phyloP scores from a whole-genome alignment of 345 rosid species.

The Salix caprea region DNA sequence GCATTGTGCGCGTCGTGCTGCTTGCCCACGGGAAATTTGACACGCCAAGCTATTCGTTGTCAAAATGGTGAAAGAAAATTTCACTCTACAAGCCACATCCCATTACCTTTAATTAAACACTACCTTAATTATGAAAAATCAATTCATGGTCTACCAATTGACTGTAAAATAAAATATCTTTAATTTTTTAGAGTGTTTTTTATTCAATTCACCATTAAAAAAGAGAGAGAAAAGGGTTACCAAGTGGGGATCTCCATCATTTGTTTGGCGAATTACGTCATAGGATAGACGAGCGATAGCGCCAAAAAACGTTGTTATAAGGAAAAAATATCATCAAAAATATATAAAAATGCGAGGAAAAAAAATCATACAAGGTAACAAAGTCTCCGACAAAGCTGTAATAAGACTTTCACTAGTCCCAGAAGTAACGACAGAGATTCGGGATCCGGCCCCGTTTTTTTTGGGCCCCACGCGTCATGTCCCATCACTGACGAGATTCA shows the following conservation, averaged over 20 bases:
- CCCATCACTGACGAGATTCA: constrained; percentile 22
- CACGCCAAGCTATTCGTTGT: neutral
- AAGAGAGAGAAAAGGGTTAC: no score
- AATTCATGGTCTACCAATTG: no score
- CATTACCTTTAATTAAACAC: no score
- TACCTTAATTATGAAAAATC: no score
- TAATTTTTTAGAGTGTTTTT: no score
- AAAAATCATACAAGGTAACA: neutral
- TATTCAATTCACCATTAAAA: no score
- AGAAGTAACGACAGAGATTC: constrained; percentile 45
- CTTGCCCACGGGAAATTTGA: neutral
- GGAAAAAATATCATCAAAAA: neutral
- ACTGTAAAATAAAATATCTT: no score
- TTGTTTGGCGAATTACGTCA: no score
- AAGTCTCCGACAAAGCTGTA: constrained; percentile 1
- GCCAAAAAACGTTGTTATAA: neutral
- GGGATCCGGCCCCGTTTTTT: constrained; percentile 9
- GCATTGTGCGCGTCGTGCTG: no score
- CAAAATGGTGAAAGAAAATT: neutral
- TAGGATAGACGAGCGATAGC: no score
- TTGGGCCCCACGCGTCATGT: constrained; percentile 22
- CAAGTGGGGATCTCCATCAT: no score
- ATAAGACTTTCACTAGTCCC: constrained; percentile 1
- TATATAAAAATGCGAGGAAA: neutral
- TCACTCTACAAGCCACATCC: no score